phyloP scores from a whole-genome alignment of 345 rosid genomes.

The Turnera subulata region DNA sequence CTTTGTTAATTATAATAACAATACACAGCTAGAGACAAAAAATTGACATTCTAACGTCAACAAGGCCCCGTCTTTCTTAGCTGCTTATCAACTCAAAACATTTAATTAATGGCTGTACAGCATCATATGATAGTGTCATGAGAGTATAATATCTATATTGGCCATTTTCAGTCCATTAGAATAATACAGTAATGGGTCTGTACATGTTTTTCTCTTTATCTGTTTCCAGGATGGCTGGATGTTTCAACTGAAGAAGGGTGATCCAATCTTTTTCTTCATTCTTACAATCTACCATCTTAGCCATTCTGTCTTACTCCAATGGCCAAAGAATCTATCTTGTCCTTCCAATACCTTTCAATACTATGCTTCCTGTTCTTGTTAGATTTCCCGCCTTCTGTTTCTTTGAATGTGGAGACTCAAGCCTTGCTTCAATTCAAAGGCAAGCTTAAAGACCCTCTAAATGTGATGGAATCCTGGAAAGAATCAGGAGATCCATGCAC shows the following conservation, averaged over 20 bases:
- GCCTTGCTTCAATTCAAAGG: conserved; percentile 67
- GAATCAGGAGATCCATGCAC: conserved; percentile 53
- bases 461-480: conserved; percentile 61
- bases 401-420: conserved; percentile 39
- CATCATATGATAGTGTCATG: neutral
- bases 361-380: conserved; percentile 19
- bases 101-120: neutral
- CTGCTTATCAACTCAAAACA: neutral
- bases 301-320: neutral
- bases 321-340: conserved; percentile 11
- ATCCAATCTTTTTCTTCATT: neutral
- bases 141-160: neutral
- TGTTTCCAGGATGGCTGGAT: neutral
- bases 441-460: conserved; percentile 52
- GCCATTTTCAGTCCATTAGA: neutral
- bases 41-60: conserved; percentile 20
- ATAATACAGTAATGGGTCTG: neutral
- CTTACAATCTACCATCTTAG: neutral
- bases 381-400: conserved; percentile 34
- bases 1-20: neutral
- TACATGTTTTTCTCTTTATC: conserved; percentile 3
- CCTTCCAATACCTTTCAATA: conserved; percentile 6
- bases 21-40: conserved; percentile 20
- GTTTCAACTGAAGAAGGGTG: conserved; percentile 1
- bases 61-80: neutral